These are phyloP conservation scores for Akanthomyces lecanii DNA, from an alignment of 2,329 filamentous ascomycete genomes.

Conservation along the genomic window DNA sequence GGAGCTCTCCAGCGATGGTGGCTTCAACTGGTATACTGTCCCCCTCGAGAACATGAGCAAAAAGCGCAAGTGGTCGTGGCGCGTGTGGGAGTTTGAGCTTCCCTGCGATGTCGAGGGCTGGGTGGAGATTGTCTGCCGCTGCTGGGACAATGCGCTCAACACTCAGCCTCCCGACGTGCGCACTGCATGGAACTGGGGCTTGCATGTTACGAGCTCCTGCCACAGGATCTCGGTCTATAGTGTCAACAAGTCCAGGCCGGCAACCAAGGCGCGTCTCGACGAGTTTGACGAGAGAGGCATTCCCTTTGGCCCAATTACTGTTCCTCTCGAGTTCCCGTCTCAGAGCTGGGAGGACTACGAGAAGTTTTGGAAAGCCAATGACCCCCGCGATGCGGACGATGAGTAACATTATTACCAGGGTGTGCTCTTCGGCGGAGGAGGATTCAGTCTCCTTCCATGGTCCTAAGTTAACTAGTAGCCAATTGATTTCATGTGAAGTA, in stretches of 20 bases:
- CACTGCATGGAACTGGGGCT: conserved; percentile 59
- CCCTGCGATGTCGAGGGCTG: conserved; percentile 60
- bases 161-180: conserved; percentile 54
- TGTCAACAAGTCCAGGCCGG: conserved; percentile 49
- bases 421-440: too few relatives aligned
- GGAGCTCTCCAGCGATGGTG: conserved; percentile 60
- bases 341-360: conserved; percentile 47
- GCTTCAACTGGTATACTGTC: conserved; percentile 60
- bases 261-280: conserved; percentile 46
- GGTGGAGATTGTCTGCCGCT: conserved; percentile 55
- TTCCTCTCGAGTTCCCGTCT: conserved; percentile 46
- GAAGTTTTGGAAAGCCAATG: conserved; percentile 25
- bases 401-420: not conserved
- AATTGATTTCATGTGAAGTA: too few relatives aligned
- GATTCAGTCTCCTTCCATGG: too few relatives aligned
- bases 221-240: conserved; percentile 61
- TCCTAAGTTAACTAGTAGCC: too few relatives aligned
- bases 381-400: conserved; percentile 27
- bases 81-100: conserved; percentile 59
- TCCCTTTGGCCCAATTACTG: conserved; percentile 50
- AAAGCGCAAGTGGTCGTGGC: conserved; percentile 62
- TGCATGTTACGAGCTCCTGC: conserved; percentile 60
- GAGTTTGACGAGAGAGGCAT: conserved; percentile 46
- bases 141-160: conserved; percentile 60
- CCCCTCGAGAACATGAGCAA: conserved; percentile 55